Percentiles rank a stretch among this genome's conserved stretches.
Conservation (phyloP, 1,284 basidiomycete genomes). For the Leccinum angustisporum region DNA sequence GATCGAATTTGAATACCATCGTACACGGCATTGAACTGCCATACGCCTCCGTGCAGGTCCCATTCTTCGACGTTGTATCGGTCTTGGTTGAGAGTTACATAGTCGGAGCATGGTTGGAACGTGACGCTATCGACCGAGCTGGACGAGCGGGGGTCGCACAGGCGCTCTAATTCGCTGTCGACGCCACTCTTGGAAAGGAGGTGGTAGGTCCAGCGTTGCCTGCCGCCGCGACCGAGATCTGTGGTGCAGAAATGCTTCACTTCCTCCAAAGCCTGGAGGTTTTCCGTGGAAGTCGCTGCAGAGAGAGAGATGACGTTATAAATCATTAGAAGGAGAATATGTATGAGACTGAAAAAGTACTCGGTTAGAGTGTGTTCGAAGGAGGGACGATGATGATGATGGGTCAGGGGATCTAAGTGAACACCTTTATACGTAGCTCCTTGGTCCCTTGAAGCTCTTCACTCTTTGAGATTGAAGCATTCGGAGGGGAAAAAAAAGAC, state of each 20-base stretch:
- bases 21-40: slow-evolving; percentile 60
- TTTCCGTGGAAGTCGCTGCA: slow-evolving; percentile 47
- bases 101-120: slow-evolving; percentile 60
- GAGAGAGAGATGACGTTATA: slow-evolving; percentile 41
- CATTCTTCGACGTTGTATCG: slow-evolving; percentile 55
- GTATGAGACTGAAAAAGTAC: slow-evolving; percentile 4
- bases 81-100: slow-evolving; percentile 52
- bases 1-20: slow-evolving; percentile 45
- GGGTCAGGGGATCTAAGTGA: slow-evolving; percentile 1
- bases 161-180: slow-evolving; percentile 44
- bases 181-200: slow-evolving; percentile 48
- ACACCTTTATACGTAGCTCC: slow-evolving; percentile 24
- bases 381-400: slow-evolving; percentile 20
- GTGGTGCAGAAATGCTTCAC: slow-evolving; percentile 53
- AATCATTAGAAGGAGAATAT: slow-evolving; percentile 28
- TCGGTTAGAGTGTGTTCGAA: slow-evolving; percentile 9
- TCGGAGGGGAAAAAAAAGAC: slow-evolving; percentile 7
- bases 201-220: slow-evolving; percentile 55
- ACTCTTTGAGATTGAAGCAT: slow-evolving; percentile 18
- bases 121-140: slow-evolving; percentile 48
- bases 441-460: background rate
- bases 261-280: slow-evolving; percentile 50
- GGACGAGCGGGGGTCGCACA: slow-evolving; percentile 38
- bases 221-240: slow-evolving; percentile 55
- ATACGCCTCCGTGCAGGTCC: slow-evolving; percentile 51